phyloP scores from a whole-genome alignment of 495 filamentous ascomycete species.

The Xylaria bambusicola region DNA sequence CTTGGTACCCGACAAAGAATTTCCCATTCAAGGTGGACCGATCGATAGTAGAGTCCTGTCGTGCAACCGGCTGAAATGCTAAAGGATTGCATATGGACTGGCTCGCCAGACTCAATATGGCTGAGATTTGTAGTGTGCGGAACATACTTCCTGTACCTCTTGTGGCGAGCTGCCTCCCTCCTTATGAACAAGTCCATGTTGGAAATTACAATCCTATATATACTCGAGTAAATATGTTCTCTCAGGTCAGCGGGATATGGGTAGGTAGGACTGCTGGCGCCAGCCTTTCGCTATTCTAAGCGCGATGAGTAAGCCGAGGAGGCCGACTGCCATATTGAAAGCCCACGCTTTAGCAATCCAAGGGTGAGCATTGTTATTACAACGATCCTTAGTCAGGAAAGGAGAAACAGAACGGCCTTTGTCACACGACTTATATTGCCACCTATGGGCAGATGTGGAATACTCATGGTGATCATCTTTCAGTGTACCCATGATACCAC shows the following conservation, averaged over 20 bases:
- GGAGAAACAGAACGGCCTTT: no score
- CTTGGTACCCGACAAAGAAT: constrained; percentile 37
- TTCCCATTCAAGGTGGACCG: constrained; percentile 32
- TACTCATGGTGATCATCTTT: no score
- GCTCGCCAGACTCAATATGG: constrained; percentile 5
- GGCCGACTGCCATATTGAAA: background rate
- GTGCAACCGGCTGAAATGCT: background rate
- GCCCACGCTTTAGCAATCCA: background rate
- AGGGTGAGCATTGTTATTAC: background rate
- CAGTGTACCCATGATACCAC: no score
- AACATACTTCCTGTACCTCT: background rate
- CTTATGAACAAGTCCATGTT: background rate
- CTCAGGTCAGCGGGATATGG: background rate
- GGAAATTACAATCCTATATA: background rate
- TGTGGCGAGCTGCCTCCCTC: background rate
- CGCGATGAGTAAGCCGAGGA: constrained; percentile 1
- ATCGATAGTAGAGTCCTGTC: constrained; percentile 27
- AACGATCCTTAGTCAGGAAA: background rate
- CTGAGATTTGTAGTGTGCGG: constrained; percentile 1
- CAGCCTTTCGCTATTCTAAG: constrained; percentile 3
- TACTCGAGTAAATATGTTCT: background rate
- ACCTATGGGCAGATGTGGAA: no score
- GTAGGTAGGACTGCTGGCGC: constrained; percentile 8
- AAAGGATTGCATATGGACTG: background rate
- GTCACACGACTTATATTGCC: no score